Evolutionary conservation across 1,284 basidiomycete genomes (phyloP), one percentile per base, ranked within the genome.

Genomic region (Trametes sp.): DNA sequence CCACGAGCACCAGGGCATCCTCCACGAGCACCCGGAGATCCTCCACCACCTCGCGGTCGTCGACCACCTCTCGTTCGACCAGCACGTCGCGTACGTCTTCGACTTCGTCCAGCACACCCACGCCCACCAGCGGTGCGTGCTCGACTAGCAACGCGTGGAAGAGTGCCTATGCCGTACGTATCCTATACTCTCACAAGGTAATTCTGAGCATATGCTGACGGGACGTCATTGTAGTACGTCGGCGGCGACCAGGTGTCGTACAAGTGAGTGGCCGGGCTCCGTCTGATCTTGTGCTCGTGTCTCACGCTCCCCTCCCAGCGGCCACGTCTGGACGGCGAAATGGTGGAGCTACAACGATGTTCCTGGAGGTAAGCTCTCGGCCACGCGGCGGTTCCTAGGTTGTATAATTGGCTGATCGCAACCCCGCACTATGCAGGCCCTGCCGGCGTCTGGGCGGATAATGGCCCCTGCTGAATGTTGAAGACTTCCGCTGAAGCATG

Each of bases 271-370:
- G 13, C 31, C 9, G 5, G 19, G 11, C 23, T 28, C 38, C 21
- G 23, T 24, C 13, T n/a, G 10, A 11, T 23, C 44, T 4, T 14
- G n/a, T 50, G 31, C 16, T 28, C 13, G 26, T n/a, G 1, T 29
- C 59, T 54, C 26, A 60, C 45, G 14, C 35, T 50, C 26, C 10
- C 24, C 21, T 28, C 4, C n/a, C 52, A 60, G 59, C 55, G 83
- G 80, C 14, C 76, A 81, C 65, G 76, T 86, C 16, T 87, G 84
- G 84, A 83, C 81, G 8, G 84, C 86, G 14, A 84, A 82, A 52
- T 85, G 83, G 82, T 87, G 86, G 86, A 80, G 79, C 46, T 74
- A 84, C 68, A 70, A 67, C 65, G 80, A 84, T 57, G 64, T 69
- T 6, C 84, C 85, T 2, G 83, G 83, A 59, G 83, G 82, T 74